Conservation (phyloP, 495 filamentous ascomycete species). For the Lophiotrema nucula region DNA sequence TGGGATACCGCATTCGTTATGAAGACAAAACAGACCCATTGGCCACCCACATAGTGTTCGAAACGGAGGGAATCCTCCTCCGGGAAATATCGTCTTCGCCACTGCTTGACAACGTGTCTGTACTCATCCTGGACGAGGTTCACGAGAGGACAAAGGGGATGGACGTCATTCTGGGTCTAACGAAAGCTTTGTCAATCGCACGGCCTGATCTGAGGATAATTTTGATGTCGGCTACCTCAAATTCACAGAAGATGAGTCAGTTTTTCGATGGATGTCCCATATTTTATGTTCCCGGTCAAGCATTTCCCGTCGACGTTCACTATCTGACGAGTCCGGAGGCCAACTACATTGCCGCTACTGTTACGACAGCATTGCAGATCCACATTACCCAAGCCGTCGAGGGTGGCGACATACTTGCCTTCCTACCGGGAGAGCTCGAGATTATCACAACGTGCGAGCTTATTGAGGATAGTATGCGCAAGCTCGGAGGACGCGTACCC, state of each 20-base stretch:
- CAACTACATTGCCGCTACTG: slow-evolving; percentile 87
- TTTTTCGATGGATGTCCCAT: slow-evolving; percentile 97
- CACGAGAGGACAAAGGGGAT: slow-evolving; percentile 92
- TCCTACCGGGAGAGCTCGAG: slow-evolving; percentile 90
- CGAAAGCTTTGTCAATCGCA: slow-evolving; percentile 87
- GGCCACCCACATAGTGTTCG: slow-evolving; percentile 92
- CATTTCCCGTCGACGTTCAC: slow-evolving; percentile 88
- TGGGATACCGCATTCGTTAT: slow-evolving; percentile 94
- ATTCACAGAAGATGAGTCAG: slow-evolving; percentile 86
- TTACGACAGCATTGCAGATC: slow-evolving; percentile 95
- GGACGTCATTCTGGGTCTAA: slow-evolving; percentile 84
- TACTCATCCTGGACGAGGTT: slow-evolving; percentile 95
- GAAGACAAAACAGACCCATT: slow-evolving; percentile 84
- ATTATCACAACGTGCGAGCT: slow-evolving; percentile 79
- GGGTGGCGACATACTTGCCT: slow-evolving; percentile 86
- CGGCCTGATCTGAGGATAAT: slow-evolving; percentile 86
- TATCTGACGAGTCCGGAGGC: slow-evolving; percentile 91
- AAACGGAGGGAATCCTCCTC: slow-evolving; percentile 97
- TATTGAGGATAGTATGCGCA: slow-evolving; percentile 73
- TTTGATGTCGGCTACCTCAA: slow-evolving; percentile 93
- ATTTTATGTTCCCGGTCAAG: slow-evolving; percentile 90
- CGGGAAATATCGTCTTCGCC: slow-evolving; percentile 93
- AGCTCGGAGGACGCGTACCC: slow-evolving; percentile 68
- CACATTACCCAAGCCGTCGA: slow-evolving; percentile 79
- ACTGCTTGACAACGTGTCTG: slow-evolving; percentile 78